These are phyloP conservation scores for Chytriomyces confervae DNA, from an alignment of 192 early-diverging fungal genomes.

Conservation along the genomic window DNA sequence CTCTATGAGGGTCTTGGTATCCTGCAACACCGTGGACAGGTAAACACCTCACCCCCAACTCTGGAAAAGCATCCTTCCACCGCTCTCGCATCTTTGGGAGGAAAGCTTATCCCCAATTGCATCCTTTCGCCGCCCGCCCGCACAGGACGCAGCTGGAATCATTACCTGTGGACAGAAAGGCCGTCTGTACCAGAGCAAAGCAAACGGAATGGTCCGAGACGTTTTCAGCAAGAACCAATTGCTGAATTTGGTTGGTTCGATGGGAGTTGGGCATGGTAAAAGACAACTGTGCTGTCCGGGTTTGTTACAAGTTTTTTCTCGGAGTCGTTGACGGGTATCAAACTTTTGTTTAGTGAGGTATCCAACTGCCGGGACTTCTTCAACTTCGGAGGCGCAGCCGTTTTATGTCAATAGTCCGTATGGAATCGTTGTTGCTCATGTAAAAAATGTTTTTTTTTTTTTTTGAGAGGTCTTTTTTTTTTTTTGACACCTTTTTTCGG, in stretches of 20 bases:
- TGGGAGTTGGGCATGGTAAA: constrained; percentile 96
- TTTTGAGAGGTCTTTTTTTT: constrained; percentile 4
- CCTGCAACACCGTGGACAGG: constrained; percentile 98
- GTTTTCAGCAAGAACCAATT: constrained; percentile 87
- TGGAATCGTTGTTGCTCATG: constrained; percentile 94
- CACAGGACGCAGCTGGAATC: constrained; percentile 98
- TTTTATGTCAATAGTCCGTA: constrained; percentile 99
- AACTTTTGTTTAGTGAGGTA: constrained; percentile 79
- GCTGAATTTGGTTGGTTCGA: constrained; percentile 76
- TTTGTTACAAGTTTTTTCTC: neutral
- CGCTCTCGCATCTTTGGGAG: neutral
- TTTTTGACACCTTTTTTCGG: neutral
- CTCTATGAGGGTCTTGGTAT: constrained; percentile 93
- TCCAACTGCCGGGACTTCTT: constrained; percentile 97
- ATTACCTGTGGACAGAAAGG: constrained; percentile 97
- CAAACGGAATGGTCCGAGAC: constrained; percentile 99
- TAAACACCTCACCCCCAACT: constrained; percentile 39
- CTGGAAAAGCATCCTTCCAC: neutral
- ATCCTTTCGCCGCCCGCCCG: neutral
- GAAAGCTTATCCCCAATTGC: neutral
- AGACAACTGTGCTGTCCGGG: neutral
- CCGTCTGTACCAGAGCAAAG: constrained; percentile 97
- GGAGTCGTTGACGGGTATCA: neutral
- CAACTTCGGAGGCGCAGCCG: constrained; percentile 95
- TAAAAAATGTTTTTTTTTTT: constrained; percentile 52